Evolutionary conservation across 257 asterid species (phyloP).

Genomic region (Rubia yunnanensis): DNA sequence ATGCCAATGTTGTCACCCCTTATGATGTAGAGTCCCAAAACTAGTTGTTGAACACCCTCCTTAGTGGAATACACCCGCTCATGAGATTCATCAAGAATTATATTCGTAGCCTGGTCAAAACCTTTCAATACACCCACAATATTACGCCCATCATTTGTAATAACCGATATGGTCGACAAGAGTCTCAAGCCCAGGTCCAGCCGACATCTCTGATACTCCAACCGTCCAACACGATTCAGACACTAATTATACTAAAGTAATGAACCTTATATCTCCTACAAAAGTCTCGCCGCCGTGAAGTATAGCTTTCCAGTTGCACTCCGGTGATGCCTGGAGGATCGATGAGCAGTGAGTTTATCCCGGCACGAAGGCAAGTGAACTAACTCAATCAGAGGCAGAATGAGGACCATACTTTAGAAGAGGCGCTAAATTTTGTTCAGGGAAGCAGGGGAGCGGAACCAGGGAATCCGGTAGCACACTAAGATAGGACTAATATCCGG

Average conservation of each 20-base stretch:
- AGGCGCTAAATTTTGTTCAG: too few species aligned
- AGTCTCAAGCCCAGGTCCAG: slow-evolving; percentile 71
- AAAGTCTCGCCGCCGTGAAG: not conserved
- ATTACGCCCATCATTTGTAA: slow-evolving; percentile 92
- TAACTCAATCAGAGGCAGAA: too few species aligned
- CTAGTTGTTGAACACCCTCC: too few species aligned
- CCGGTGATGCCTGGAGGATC: not conserved
- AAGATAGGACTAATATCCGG: too few species aligned
- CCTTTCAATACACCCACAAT: slow-evolving; percentile 92
- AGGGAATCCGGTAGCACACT: too few species aligned
- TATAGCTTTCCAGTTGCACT: not conserved
- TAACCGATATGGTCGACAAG: slow-evolving; percentile 77
- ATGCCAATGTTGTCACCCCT: too few species aligned
- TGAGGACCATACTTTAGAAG: too few species aligned
- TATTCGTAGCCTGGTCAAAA: slow-evolving; percentile 92
- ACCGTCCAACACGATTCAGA: not conserved
- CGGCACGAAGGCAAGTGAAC: too few species aligned
- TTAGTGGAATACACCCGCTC: slow-evolving; percentile 96
- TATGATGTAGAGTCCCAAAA: too few species aligned
- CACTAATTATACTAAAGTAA: too few species aligned
- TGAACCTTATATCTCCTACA: not conserved
- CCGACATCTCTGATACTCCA: slow-evolving; percentile 4
- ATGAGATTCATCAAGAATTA: slow-evolving; percentile 95
- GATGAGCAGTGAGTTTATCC: not conserved
- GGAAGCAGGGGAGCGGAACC: too few species aligned